These are phyloP conservation scores for Vigna trinervia DNA, from an alignment of 306 rosid genomes.

Conservation along the genomic window DNA sequence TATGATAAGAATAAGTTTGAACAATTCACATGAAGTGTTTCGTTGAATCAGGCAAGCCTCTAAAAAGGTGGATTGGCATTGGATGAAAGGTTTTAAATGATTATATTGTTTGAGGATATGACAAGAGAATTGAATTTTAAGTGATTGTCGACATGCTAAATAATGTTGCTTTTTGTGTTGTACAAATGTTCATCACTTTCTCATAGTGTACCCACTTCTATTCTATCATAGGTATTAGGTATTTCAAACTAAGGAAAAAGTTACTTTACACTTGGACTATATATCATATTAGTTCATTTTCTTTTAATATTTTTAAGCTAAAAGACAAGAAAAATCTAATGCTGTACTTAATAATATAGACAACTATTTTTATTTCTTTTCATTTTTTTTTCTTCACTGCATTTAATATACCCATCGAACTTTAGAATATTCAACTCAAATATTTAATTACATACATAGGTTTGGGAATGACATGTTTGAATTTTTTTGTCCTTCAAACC, in stretches of 20 bases:
- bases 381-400: too few relatives aligned
- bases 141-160: conserved; percentile 2
- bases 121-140: conserved; percentile 6
- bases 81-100: not conserved
- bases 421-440: too few relatives aligned
- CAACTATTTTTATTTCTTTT: too few relatives aligned
- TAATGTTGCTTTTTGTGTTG: conserved; percentile 18
- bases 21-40: not conserved
- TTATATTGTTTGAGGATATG: conserved; percentile 13
- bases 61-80: not conserved
- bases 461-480: too few relatives aligned
- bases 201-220: conserved; percentile 10
- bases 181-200: conserved; percentile 14
- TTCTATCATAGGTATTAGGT: conserved; percentile 1
- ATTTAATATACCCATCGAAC: too few relatives aligned
- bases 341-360: too few relatives aligned
- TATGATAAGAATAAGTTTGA: not conserved
- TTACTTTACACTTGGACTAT: not conserved
- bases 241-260: not conserved
- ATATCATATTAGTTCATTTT: not conserved
- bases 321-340: too few relatives aligned
- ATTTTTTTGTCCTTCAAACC: too few relatives aligned
- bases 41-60: not conserved
- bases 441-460: too few relatives aligned
- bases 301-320: too few relatives aligned